Evolutionary conservation across 1,139 yeast species (phyloP), one percentile per base, ranked within the genome.

Genomic region (Saccharomyces pastorianus): DNA sequence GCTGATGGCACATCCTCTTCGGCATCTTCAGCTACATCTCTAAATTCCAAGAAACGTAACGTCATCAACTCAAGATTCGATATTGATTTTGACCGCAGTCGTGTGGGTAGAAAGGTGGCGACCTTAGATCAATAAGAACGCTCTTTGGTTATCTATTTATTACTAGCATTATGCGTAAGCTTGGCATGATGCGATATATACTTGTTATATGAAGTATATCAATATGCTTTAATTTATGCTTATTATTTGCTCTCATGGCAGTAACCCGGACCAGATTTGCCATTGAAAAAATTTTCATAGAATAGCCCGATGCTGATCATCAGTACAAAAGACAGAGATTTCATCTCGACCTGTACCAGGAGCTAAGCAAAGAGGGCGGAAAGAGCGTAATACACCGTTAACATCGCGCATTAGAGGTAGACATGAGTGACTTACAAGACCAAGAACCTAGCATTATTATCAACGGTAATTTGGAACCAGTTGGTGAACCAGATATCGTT

Each of bases 361-460:
- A 14, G 44, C 44, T 32, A 23, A 20, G 44, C 23, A 20, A 17
- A 20, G 25, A 17, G 25, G 44, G 44, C 25, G 17, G 26, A 38
- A 38, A 17, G 44, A 20, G 44, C 13, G 17, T 17, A 17, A 17
- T 38, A 20, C 13, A 38, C 44, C 44, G 44, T 11, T 38, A 38
- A 9, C 44, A 38, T 38, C 44, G 44, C 13, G 26, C 44, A 38
- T 38, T 14, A 26, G 7, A 25, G 31, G 28, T 14, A 31, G 23
- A 27, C 7, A 78, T 78, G 82, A 73, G 80, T 56, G 96, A 88
- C 76, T 79, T 88, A 67, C 91, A 88, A 71, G 88, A 83, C 72
- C 91, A 87, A 57, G 84, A 84, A 59, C 96, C 96, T 54, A 88
- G 85, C 70, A 84, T 89, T 67, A 83, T 90, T 61, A 87, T 89